phyloP scores from a whole-genome alignment of 495 filamentous ascomycete species.

The Penicillium turbatum region DNA sequence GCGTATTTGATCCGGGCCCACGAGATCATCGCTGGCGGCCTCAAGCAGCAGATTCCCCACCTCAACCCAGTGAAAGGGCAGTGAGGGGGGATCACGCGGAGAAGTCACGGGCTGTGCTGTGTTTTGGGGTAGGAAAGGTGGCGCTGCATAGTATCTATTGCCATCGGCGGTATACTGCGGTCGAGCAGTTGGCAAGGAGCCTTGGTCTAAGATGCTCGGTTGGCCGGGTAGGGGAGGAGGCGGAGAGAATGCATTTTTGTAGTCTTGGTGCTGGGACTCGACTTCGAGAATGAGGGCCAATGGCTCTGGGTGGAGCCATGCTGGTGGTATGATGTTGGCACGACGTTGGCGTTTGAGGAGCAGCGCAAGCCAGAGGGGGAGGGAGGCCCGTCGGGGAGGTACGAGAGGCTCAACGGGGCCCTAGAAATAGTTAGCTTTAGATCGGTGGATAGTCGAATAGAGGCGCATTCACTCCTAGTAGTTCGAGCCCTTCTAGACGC shows the following conservation, averaged over 20 bases:
- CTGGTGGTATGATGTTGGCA: conserved; percentile 86
- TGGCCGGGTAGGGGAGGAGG: conserved; percentile 59
- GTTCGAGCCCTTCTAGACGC: conserved; percentile 74
- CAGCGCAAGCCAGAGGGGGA: conserved; percentile 96
- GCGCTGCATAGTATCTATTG: conserved; percentile 36
- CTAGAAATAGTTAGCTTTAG: conserved; percentile 41
- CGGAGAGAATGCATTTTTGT: conserved; percentile 64
- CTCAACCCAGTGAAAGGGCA: conserved; percentile 95
- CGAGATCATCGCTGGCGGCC: conserved; percentile 79
- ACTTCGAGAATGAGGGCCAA: conserved; percentile 70
- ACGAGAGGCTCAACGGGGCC: conserved; percentile 70
- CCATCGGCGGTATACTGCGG: conserved; percentile 43
- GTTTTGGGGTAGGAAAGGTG: conserved; percentile 44
- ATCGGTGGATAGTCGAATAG: conserved; percentile 1
- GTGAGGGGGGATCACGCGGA: conserved; percentile 43
- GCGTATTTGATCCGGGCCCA: conserved; percentile 67
- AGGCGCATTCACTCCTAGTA: conserved; percentile 63
- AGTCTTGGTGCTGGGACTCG: conserved; percentile 63
- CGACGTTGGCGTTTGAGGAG: conserved; percentile 92
- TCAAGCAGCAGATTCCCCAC: conserved; percentile 79
- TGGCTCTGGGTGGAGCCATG: conserved; percentile 75
- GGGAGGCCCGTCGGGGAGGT: conserved; percentile 72
- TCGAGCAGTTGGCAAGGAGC: conserved; percentile 25
- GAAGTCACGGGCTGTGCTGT: conserved; percentile 27
- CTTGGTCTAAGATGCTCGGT: conserved; percentile 30